Percentiles rank a stretch among this genome's conserved stretches.
Conservation (phyloP, 78 protist species). For the Protostelium mycophagum region DNA sequence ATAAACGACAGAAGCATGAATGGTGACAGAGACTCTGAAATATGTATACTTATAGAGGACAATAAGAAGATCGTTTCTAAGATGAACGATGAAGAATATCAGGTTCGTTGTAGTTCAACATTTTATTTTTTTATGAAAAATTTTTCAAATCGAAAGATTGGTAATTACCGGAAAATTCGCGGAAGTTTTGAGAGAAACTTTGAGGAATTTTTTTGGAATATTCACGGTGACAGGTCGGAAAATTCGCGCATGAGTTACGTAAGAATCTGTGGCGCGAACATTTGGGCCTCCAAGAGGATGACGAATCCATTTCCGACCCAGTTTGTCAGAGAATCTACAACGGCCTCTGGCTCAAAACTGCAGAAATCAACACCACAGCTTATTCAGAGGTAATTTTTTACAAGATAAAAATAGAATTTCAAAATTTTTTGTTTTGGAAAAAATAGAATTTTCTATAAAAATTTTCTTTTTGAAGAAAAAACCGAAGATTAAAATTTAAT, state of each 20-base stretch:
- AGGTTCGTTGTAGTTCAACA: too few species aligned
- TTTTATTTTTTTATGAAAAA: too few species aligned
- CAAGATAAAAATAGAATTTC: too few species aligned
- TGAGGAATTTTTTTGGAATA: neutral
- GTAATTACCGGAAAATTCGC: too few species aligned
- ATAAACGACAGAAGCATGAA: slow-evolving; percentile 62
- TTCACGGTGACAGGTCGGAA: neutral
- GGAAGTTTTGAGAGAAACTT: too few species aligned
- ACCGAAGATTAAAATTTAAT: neutral
- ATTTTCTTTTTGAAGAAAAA: neutral
- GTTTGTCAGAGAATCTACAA: slow-evolving; percentile 17
- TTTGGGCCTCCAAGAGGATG: slow-evolving; percentile 11
- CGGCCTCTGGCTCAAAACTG: slow-evolving; percentile 13
- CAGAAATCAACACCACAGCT: slow-evolving; percentile 11
- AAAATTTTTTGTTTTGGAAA: too few species aligned
- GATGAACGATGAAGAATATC: neutral
- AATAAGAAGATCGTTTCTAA: neutral
- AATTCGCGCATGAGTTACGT: neutral
- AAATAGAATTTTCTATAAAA: too few species aligned
- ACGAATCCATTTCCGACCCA: slow-evolving; percentile 27
- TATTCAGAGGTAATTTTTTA: slow-evolving; percentile 47
- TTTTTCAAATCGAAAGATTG: too few species aligned
- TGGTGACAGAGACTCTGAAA: slow-evolving; percentile 33
- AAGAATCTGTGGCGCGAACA: slow-evolving; percentile 10
- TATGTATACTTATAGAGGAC: neutral